phyloP scores from a whole-genome alignment of 257 asterid species.

The Linderniella brevidens region DNA sequence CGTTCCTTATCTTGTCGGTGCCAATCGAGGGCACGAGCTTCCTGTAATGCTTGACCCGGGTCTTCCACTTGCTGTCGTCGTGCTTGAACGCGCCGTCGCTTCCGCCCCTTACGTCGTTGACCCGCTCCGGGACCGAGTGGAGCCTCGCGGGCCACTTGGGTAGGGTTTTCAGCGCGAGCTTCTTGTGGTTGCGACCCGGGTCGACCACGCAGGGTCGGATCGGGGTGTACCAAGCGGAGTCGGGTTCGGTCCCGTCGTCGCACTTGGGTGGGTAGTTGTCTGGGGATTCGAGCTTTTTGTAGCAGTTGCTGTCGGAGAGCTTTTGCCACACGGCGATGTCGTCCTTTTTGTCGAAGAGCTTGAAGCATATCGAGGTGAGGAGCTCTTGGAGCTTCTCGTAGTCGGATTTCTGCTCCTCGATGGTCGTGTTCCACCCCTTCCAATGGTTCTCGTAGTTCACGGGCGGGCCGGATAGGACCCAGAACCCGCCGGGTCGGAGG shows the following conservation, averaged over 20 bases:
- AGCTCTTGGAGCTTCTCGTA: conserved; percentile 49
- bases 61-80: conserved; percentile 47
- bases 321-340: conserved; percentile 77
- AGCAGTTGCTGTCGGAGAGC: conserved; percentile 27
- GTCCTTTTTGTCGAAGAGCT: conserved; percentile 44
- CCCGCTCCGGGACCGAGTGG: conserved; percentile 42
- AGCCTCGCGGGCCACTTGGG: conserved; percentile 55
- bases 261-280: conserved; percentile 47
- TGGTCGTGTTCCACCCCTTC: conserved; percentile 74
- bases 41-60: conserved; percentile 42
- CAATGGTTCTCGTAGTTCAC: conserved; percentile 64
- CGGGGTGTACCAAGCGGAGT: conserved; percentile 72
- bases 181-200: conserved; percentile 25
- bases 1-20: conserved; percentile 50
- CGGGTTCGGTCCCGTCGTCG: conserved; percentile 70
- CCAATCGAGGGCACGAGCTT: conserved; percentile 50
- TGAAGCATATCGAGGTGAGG: conserved; percentile 57
- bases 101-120: conserved; percentile 40
- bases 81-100: conserved; percentile 47
- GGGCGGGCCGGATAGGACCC: conserved; percentile 75
- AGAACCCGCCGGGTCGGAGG: conserved; percentile 69
- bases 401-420: conserved; percentile 51
- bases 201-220: conserved; percentile 51
- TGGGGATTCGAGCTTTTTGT: conserved; percentile 40
- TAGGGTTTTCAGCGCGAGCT: conserved; percentile 24